Conservation (phyloP, 2,329 filamentous ascomycete genomes). For the Chaetomiaceae sp. region DNA sequence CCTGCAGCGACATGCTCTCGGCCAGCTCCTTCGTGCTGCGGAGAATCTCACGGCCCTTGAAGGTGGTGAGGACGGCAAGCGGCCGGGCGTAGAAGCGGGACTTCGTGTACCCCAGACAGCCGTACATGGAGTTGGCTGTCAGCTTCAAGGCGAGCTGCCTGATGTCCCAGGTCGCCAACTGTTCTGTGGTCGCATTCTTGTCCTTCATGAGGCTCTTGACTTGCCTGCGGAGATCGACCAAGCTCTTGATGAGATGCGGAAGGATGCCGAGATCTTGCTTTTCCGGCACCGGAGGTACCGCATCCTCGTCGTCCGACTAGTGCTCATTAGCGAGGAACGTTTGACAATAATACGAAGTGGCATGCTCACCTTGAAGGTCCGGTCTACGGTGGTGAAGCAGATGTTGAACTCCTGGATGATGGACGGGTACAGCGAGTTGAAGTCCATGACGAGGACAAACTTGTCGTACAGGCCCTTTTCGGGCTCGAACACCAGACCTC, state of each 20-base stretch:
- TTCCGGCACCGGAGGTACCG: constrained; percentile 77
- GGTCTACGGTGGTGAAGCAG: constrained; percentile 95
- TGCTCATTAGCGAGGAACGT: constrained; percentile 3
- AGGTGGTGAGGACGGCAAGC: constrained; percentile 90
- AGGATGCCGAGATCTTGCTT: constrained; percentile 78
- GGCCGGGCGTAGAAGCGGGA: constrained; percentile 96
- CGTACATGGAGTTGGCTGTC: constrained; percentile 99
- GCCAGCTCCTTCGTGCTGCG: constrained; percentile 93
- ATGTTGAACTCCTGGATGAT: constrained; percentile 99
- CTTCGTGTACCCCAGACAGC: constrained; percentile 92
- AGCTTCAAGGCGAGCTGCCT: constrained; percentile 95
- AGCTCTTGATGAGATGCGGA: constrained; percentile 82
- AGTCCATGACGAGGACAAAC: constrained; percentile 98
- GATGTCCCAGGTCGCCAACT: constrained; percentile 94
- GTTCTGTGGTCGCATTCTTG: constrained; percentile 75
- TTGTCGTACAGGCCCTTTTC: constrained; percentile 98
- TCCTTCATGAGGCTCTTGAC: constrained; percentile 98
- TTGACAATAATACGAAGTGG: constrained; percentile 8
- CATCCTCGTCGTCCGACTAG: constrained; percentile 72
- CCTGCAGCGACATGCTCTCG: constrained; percentile 81
- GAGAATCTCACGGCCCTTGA: constrained; percentile 95
- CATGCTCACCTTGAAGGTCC: constrained; percentile 59
- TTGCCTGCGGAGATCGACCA: constrained; percentile 81
- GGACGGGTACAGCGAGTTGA: constrained; percentile 96
- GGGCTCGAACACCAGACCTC: constrained; percentile 95